phyloP scores from a whole-genome alignment of 176 grass and related monocot species.

The bread wheat (Triticum aestivum) region DNA sequence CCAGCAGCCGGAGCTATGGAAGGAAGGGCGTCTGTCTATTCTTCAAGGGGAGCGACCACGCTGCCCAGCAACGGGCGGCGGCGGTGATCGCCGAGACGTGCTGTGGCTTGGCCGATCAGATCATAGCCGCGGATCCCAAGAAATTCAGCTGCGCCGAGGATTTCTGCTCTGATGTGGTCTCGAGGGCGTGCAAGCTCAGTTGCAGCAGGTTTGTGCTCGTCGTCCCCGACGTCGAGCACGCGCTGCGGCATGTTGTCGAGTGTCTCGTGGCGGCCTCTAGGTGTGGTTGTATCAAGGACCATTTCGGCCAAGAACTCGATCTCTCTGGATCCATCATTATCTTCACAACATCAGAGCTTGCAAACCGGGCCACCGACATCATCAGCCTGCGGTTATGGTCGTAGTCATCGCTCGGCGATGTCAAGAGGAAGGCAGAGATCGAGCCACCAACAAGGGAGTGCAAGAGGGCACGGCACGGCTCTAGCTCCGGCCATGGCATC shows the following conservation, averaged over 20 bases:
- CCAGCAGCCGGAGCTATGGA: not conserved
- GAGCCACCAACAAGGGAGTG: not conserved
- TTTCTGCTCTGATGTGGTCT: constrained; percentile 28
- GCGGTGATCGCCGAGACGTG: constrained; percentile 42
- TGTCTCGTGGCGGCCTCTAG: constrained; percentile 12
- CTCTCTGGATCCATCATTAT: constrained; percentile 50
- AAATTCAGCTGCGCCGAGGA: constrained; percentile 26
- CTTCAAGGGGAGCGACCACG: constrained; percentile 56
- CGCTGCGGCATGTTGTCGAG: constrained; percentile 29
- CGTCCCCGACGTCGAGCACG: constrained; percentile 50
- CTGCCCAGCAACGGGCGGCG: constrained; percentile 40
- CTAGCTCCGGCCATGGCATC: constrained; percentile 1
- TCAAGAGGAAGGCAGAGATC: constrained; percentile 51
- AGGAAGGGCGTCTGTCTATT: constrained; percentile 48
- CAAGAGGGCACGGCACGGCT: constrained; percentile 32
- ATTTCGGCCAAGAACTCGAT: constrained; percentile 14
- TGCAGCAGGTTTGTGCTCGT: constrained; percentile 45
- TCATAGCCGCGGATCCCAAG: constrained; percentile 16
- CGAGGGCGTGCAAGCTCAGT: constrained; percentile 19
- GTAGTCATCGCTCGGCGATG: not conserved
- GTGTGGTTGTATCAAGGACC: constrained; percentile 18
- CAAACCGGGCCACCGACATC: not conserved
- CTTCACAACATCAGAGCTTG: constrained; percentile 32
- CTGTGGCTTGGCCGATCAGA: constrained; percentile 38
- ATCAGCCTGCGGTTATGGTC: constrained; percentile 43